Conservation (phyloP, 163 green algal genomes). For the Chlorella variabilis region DNA sequence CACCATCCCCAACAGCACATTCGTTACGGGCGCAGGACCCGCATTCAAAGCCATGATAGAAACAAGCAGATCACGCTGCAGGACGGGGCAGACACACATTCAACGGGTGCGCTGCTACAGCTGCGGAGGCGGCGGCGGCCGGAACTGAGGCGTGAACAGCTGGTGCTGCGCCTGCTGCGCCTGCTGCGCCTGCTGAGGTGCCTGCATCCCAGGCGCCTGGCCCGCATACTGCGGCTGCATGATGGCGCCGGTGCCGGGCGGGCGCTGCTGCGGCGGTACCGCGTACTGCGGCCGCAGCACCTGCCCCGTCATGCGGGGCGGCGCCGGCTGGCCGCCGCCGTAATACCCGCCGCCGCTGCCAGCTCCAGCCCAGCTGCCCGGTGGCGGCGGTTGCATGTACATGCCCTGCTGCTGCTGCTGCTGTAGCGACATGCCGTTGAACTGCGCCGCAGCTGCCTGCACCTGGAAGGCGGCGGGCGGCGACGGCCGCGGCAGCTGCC, state of each 20-base stretch:
- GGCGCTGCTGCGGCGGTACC: neutral
- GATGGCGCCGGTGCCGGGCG: neutral
- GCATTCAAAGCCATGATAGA: no score
- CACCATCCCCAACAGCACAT: no score
- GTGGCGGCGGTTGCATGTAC: neutral
- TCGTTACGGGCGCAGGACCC: no score
- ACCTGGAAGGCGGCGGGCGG: slow-evolving; percentile 6
- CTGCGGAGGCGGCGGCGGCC: neutral
- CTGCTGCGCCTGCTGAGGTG: no score
- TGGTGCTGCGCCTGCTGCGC: neutral
- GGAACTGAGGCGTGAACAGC: no score
- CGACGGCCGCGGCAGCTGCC: neutral
- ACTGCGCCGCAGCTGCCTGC: slow-evolving; percentile 1
- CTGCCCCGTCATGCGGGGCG: neutral
- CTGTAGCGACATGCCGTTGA: slow-evolving; percentile 3
- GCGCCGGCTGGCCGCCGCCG: neutral
- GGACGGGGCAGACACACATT: no score
- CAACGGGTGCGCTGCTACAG: no score
- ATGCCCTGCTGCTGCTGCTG: slow-evolving; percentile 2
- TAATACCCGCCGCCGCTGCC: neutral
- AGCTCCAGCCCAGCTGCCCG: neutral
- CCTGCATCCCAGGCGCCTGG: neutral
- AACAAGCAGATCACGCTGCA: no score
- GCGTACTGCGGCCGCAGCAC: slow-evolving; percentile 26
- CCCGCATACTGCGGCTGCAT: slow-evolving; percentile 27